Percentiles rank a stretch among this genome's conserved stretches.
phyloP scores from a whole-genome alignment of 306 rosid species.

The apple (Malus domestica) region DNA sequence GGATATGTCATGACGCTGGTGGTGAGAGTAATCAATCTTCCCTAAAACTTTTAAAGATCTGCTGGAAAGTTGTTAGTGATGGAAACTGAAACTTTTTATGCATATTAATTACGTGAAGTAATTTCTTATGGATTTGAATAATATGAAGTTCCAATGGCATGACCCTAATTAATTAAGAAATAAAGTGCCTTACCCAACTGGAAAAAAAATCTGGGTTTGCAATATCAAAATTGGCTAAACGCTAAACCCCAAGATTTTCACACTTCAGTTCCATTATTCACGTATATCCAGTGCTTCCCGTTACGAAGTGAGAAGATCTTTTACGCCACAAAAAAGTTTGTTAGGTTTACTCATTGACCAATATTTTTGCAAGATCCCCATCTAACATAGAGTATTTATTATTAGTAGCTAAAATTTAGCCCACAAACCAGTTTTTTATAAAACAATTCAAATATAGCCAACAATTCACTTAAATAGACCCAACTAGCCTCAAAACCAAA shows the following conservation, averaged over 20 bases:
- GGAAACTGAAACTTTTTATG: background rate
- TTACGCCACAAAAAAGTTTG: background rate
- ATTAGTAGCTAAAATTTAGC: no score
- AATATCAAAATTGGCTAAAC: no score
- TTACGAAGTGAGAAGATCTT: background rate
- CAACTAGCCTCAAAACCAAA: no score
- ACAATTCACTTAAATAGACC: no score
- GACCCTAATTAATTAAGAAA: background rate
- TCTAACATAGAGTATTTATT: background rate
- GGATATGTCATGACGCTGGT: no score
- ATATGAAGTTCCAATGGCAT: background rate
- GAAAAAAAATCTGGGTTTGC: background rate
- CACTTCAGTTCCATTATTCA: background rate
- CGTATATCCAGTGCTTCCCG: background rate
- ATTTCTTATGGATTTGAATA: background rate
- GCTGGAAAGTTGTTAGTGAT: no score
- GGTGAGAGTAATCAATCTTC: no score
- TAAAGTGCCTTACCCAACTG: background rate
- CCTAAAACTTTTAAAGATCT: no score
- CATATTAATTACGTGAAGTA: background rate
- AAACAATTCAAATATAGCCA: no score
- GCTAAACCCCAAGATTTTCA: background rate
- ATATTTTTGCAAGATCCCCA: background rate
- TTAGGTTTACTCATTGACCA: background rate
- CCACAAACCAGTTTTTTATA: no score